phyloP scores from a whole-genome alignment of 139 green algal genomes.

The Pseudopediastrum boryanum region DNA sequence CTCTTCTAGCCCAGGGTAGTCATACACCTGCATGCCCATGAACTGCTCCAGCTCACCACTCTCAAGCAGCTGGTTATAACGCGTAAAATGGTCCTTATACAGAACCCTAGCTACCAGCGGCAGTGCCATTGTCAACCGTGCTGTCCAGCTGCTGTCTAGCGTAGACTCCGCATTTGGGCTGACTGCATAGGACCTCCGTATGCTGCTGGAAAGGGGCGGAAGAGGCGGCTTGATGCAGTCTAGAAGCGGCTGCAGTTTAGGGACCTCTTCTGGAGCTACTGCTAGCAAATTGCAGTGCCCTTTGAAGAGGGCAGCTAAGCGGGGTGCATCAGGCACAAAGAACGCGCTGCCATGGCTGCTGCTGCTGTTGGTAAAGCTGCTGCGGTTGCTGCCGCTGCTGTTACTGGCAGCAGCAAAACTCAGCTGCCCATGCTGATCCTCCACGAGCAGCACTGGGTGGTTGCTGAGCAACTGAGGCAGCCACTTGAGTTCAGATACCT shows the following conservation, averaged over 20 bases:
- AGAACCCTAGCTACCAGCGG: neutral
- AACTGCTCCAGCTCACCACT: conserved; percentile 8
- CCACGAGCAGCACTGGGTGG: conserved; percentile 5
- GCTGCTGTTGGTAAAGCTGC: too few relatives aligned
- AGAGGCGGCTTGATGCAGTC: conserved; percentile 1
- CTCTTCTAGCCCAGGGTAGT: neutral
- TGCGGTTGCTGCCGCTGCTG: too few relatives aligned
- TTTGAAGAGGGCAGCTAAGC: neutral
- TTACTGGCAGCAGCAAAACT: neutral
- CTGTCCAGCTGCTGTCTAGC: neutral
- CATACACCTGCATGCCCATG: neutral
- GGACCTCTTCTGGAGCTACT: neutral
- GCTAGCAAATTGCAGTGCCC: neutral
- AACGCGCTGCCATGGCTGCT: too few relatives aligned
- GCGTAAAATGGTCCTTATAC: neutral
- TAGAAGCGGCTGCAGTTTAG: conserved; percentile 2
- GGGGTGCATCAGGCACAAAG: neutral
- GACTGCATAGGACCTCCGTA: neutral
- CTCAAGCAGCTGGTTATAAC: neutral
- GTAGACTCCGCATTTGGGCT: too few relatives aligned
- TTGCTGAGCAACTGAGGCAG: conserved; percentile 6
- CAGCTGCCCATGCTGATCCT: neutral
- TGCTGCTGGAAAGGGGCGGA: neutral
- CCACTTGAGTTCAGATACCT: neutral
- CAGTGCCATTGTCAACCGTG: neutral